Base-by-base conservation (phyloP, 73 alveolate species). In the Blepharisma stoltei region DNA sequence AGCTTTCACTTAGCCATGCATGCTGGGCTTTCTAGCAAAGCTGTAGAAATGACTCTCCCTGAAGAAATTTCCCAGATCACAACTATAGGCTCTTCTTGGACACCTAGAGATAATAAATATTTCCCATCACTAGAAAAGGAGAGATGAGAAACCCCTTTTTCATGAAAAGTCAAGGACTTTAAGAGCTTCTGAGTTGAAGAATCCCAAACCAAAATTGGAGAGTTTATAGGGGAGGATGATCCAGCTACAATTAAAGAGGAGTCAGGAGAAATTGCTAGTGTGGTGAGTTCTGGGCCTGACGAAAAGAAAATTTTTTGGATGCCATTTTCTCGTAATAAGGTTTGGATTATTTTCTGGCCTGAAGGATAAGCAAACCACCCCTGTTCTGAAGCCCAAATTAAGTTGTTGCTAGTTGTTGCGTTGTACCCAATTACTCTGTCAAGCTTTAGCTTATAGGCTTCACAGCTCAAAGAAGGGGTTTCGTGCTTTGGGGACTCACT, bases 11-110 rank as follows among this genome's bases (percentile, higher is more conserved):
- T 60, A 20, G 23, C 0, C 6, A 2, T n/a, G 18, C 11, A 9
- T 20, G 18, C 73, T 1, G 49, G 73, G 5, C 46, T 60, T 25
- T n/a, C 14, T 25, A 60, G 46, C 46, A 60, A 8, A 14, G 73
- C 14, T 18, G 73, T 60, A 1, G 49, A 8, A 9, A 60, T 60
- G 0, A 25, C 48, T 20, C 73, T n/a, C 14, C 45, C 23, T 1
- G 23, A 38, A 38, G 23, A 11, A 8, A 60, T 14, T 60, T 60
- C 73, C 73, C 73, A 60, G 0, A 60, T 25, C 38, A 60, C 73
- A 20, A 60, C 18, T 14, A 60, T 25, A 18, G 49, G 23, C 46
- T 60, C 73, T 14, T 14, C 48, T 14, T 20, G 18, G 45, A 8
- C 5, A 9, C 73, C 73, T n/a, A 60, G 14, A 14, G 73, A 60